Percentiles rank a stretch among this genome's conserved stretches.
These are phyloP conservation scores for Rhizopogon vesiculosus DNA, from an alignment of 768 basidiomycete species.

Conservation along the genomic window DNA sequence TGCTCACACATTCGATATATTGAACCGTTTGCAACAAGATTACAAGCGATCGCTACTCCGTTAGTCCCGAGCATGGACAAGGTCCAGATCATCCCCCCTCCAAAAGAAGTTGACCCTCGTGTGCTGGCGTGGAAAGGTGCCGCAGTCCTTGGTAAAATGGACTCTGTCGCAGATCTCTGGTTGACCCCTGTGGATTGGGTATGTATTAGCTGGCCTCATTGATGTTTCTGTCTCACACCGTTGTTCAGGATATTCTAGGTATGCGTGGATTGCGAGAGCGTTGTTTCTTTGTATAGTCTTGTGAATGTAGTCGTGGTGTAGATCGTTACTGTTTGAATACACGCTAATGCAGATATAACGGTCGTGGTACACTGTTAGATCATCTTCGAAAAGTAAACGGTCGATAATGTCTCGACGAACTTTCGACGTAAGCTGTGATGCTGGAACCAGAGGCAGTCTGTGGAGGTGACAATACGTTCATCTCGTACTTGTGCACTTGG, in stretches of 20 bases:
- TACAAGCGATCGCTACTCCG: conserved; percentile 82
- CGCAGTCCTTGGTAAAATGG: conserved; percentile 87
- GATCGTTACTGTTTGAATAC: neutral
- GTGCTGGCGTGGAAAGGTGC: conserved; percentile 95
- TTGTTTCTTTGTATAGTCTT: conserved; percentile 65
- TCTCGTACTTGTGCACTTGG: neutral
- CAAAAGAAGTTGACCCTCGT: conserved; percentile 87
- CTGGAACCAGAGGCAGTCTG: neutral
- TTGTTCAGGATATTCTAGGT: conserved; percentile 61
- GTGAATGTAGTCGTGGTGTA: neutral
- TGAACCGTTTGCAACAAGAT: conserved; percentile 29
- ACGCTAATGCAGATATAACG: neutral
- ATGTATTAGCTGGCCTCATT: conserved; percentile 17
- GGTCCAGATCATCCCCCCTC: conserved; percentile 90
- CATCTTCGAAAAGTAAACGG: neutral
- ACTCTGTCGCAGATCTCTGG: conserved; percentile 87
- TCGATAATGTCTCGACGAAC: neutral
- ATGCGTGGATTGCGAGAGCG: conserved; percentile 79
- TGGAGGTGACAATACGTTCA: neutral
- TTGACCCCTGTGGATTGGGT: conserved; percentile 86
- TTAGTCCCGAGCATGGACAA: conserved; percentile 82
- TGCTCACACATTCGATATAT: neutral
- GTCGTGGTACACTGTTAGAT: neutral
- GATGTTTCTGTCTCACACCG: neutral
- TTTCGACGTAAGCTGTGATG: too few relatives aligned